Evolutionary conservation across 2,329 filamentous ascomycete species (phyloP).

Genomic region (Penicillium sp.): DNA sequence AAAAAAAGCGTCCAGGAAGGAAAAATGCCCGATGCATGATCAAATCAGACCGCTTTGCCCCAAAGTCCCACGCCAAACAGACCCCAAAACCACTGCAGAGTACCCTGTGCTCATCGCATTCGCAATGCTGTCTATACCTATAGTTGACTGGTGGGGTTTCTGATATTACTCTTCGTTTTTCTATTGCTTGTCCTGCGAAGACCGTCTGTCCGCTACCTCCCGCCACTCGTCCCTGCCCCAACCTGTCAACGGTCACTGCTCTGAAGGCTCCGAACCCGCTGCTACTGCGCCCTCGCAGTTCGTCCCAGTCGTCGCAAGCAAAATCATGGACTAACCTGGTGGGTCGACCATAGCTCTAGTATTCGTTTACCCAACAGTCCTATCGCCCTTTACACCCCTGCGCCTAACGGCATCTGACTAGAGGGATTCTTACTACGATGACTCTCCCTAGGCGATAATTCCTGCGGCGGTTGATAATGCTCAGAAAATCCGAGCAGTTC

Average conservation of each 20-base stretch:
- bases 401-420: neutral
- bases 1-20: constrained; percentile 10
- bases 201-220: constrained; percentile 27
- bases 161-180: constrained; percentile 8
- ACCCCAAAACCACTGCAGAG: constrained; percentile 15
- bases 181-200: constrained; percentile 18
- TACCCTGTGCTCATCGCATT: constrained; percentile 8
- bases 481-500: constrained; percentile 24
- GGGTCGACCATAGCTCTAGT: constrained; percentile 14
- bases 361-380: constrained; percentile 16
- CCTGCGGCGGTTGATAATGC: constrained; percentile 18
- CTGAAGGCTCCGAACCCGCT: constrained; percentile 10
- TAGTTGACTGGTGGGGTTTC: constrained; percentile 14
- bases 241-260: constrained; percentile 28
- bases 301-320: constrained; percentile 14
- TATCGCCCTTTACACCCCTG: neutral
- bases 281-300: constrained; percentile 13
- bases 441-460: constrained; percentile 2
- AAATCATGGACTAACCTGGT: constrained; percentile 12
- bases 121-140: constrained; percentile 21
- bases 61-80: constrained; percentile 24
- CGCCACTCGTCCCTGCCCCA: constrained; percentile 28
- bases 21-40: constrained; percentile 25
- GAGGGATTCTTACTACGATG: neutral
- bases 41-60: constrained; percentile 23